phyloP scores from a whole-genome alignment of 1,284 basidiomycete species.

The Gymnopus androsaceus region DNA sequence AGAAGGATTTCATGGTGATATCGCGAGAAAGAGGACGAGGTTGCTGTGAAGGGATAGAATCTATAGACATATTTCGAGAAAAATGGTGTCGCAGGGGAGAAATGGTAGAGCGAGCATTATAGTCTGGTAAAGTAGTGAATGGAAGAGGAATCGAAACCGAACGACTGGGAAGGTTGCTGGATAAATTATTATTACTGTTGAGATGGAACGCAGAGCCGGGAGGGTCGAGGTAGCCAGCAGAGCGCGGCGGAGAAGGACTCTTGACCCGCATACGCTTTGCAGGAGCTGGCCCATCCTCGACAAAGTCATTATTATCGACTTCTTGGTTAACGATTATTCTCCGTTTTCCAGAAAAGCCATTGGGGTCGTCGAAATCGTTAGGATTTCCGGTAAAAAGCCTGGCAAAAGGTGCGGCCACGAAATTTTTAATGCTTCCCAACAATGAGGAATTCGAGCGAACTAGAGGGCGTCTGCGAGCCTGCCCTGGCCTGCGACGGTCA shows the following conservation, averaged over 20 bases:
- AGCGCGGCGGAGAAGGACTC: slow-evolving; percentile 37
- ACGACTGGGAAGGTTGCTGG: slow-evolving; percentile 32
- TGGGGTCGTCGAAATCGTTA: slow-evolving; percentile 51
- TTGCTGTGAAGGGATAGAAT: slow-evolving; percentile 44
- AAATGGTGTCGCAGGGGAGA: slow-evolving; percentile 38
- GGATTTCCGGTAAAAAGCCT: slow-evolving; percentile 53
- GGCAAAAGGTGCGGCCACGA: slow-evolving; percentile 56
- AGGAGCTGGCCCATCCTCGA: slow-evolving; percentile 29
- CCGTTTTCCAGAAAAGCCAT: slow-evolving; percentile 52
- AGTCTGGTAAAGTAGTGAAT: slow-evolving; percentile 27
- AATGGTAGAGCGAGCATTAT: slow-evolving; percentile 39
- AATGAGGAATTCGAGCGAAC: slow-evolving; percentile 52
- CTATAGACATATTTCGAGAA: slow-evolving; percentile 63
- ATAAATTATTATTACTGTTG: slow-evolving; percentile 27
- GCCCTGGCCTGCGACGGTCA: slow-evolving; percentile 15
- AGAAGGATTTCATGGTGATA: slow-evolving; percentile 33
- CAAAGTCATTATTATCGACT: slow-evolving; percentile 25
- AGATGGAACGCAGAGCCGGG: slow-evolving; percentile 45
- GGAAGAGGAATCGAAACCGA: slow-evolving; percentile 40
- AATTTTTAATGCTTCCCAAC: slow-evolving; percentile 59
- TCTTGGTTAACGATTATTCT: slow-evolving; percentile 40
- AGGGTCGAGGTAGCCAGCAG: slow-evolving; percentile 55
- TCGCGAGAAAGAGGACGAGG: slow-evolving; percentile 42
- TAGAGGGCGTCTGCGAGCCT: slow-evolving; percentile 10
- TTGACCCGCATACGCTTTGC: slow-evolving; percentile 57